Conservation (phyloP, 2,329 filamentous ascomycete genomes). For the Colletotrichum spinosum region DNA sequence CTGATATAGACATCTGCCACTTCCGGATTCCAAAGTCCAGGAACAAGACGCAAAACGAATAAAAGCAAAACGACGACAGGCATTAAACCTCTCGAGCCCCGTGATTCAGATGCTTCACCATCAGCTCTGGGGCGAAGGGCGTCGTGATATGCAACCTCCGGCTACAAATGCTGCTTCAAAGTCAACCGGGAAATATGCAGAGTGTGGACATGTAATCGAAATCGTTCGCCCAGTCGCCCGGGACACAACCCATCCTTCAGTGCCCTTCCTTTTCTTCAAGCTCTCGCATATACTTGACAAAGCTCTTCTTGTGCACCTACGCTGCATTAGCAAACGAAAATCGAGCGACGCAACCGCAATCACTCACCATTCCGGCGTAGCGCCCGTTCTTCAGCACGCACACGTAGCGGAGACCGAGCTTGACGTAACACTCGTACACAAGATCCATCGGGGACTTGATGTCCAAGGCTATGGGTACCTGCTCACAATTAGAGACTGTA, state of each 20-base stretch:
- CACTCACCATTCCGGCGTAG: slow-evolving; percentile 86
- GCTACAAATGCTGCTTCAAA: no score
- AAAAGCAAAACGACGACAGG: neutral
- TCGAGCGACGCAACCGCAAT: neutral
- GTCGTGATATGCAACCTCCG: slow-evolving; percentile 3
- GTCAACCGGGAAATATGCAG: neutral
- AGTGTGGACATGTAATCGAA: neutral
- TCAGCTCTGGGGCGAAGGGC: neutral
- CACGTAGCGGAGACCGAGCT: slow-evolving; percentile 91
- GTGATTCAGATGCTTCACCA: slow-evolving; percentile 2
- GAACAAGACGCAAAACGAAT: neutral
- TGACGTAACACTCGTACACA: slow-evolving; percentile 96
- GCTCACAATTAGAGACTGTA: neutral
- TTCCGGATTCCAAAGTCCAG: neutral
- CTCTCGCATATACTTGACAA: slow-evolving; percentile 93
- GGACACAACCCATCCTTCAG: neutral
- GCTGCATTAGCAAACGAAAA: slow-evolving; percentile 28
- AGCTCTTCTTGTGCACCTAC: slow-evolving; percentile 92
- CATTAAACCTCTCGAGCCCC: slow-evolving; percentile 10
- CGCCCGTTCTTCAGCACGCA: slow-evolving; percentile 87
- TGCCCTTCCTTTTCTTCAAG: slow-evolving; percentile 67
- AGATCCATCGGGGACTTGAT: slow-evolving; percentile 92
- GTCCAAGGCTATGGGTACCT: slow-evolving; percentile 89
- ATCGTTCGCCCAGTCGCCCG: no score
- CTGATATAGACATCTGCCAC: neutral